Base-by-base conservation (phyloP, 1,284 basidiomycete genomes). In the Ustilago shanxiensis region DNA sequence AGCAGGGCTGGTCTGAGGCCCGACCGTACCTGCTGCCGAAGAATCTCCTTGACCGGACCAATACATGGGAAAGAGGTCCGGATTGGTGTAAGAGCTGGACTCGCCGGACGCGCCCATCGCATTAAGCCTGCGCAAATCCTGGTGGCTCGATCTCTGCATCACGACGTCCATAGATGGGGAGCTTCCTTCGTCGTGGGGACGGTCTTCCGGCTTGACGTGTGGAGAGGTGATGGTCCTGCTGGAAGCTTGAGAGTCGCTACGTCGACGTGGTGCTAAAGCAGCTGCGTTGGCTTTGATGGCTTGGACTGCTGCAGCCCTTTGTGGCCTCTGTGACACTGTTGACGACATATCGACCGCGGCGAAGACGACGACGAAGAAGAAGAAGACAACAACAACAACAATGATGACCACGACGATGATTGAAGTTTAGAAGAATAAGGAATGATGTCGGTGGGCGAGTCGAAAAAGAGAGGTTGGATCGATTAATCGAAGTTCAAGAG, bases 251-350 rank as follows among this genome's bases (percentile, higher is more conserved):
- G 68, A 67, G 39, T 66, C 67, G 61, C 60, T 71, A 18, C 68
- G 67, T 35, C 63, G 56, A 29, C 68, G 68, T 3, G 73, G 50
- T 4, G 73, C 56, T 13, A 71, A 47, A 10, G 55, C 51, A 4
- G 61, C 61, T 16, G 53, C 54, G 60, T 67, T 76, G 31, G 68
- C 73, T 28, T 61, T 66, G 51, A 28, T 64, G 7, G 73, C 73
- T 63, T 71, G 68, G n/a, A 59, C 53, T 13, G 73, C 68, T 16
- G 73, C 73, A 24, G 73, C 73, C 37, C 73, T 39, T 45, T 76
- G 73, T 18, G 73, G 60, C 14, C 73, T 53, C 45, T 76, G 73
- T 22, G 66, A 60, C 66, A 70, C 58, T 11, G 24, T 2, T 9
- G 47, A 47, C 16, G 45, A 41, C 47, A 39, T 37, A n/a, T n/a